These are phyloP conservation scores for Aegilops bicornis DNA, from an alignment of 176 grass and related monocot species.

Conservation along the genomic window DNA sequence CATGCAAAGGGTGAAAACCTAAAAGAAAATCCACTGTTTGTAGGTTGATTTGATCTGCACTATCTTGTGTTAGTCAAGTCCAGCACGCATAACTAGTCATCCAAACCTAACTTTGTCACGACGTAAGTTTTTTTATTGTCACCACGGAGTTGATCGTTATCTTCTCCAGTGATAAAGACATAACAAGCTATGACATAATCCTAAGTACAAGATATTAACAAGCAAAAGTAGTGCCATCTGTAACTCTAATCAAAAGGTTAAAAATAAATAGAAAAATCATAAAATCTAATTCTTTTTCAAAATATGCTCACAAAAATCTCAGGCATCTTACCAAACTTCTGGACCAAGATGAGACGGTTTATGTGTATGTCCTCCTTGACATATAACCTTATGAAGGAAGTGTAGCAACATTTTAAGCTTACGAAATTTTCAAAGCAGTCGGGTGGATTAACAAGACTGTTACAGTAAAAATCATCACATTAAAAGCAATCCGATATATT, in stretches of 20 bases:
- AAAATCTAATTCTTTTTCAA: too few species aligned
- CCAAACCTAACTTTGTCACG: not conserved
- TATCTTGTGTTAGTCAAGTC: constrained; percentile 16
- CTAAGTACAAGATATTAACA: not conserved
- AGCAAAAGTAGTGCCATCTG: not conserved
- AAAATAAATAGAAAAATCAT: too few species aligned
- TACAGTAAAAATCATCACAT: not conserved
- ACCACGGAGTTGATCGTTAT: not conserved
- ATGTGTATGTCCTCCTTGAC: too few species aligned
- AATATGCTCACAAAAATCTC: too few species aligned
- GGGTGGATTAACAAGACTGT: too few species aligned
- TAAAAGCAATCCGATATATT: not conserved
- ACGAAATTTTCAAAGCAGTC: too few species aligned
- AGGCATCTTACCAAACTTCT: too few species aligned
- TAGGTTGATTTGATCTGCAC: constrained; percentile 25
- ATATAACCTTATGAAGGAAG: too few species aligned
- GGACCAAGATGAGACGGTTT: too few species aligned
- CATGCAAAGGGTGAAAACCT: not conserved
- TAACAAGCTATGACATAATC: not conserved
- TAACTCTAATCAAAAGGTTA: too few species aligned
- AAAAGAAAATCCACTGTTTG: not conserved
- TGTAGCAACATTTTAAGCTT: too few species aligned
- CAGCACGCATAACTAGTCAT: not conserved
- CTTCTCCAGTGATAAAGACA: not conserved
- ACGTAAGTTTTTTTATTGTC: too few species aligned